These are phyloP conservation scores for Biscogniauxia mediterranea DNA, from an alignment of 2,329 filamentous ascomycete species.

Conservation along the genomic window DNA sequence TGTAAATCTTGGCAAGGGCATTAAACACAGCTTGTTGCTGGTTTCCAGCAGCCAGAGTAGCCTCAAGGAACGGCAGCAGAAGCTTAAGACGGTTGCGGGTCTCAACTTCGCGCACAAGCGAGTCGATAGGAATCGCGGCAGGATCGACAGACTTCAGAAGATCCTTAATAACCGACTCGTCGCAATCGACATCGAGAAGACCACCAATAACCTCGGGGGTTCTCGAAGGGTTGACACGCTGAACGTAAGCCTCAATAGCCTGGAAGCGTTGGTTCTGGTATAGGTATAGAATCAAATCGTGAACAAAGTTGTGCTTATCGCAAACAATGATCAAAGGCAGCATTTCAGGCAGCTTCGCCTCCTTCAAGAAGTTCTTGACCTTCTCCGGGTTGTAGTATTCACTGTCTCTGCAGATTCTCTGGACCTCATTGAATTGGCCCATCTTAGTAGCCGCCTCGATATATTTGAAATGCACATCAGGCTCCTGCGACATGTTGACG, in stretches of 20 bases:
- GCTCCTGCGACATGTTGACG: conserved; percentile 92
- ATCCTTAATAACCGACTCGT: conserved; percentile 93
- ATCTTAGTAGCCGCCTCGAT: conserved; percentile 95
- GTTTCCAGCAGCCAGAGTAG: conserved; percentile 83
- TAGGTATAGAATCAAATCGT: conserved; percentile 91
- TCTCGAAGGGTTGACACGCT: conserved; percentile 88
- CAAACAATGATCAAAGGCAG: conserved; percentile 97
- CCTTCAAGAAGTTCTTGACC: conserved; percentile 99
- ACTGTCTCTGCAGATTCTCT: conserved; percentile 95
- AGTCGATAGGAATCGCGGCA: conserved; percentile 84
- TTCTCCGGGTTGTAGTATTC: conserved; percentile 88
- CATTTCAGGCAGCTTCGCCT: conserved; percentile 87
- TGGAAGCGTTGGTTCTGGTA: conserved; percentile 99
- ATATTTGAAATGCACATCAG: conserved; percentile 98
- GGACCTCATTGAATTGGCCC: conserved; percentile 91
- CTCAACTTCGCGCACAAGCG: conserved; percentile 93
- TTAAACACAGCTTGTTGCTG: conserved; percentile 97
- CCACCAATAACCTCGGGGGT: conserved; percentile 93
- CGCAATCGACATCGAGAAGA: conserved; percentile 93
- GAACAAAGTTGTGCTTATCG: conserved; percentile 98
- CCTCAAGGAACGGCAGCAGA: conserved; percentile 91
- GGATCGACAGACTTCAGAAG: conserved; percentile 83
- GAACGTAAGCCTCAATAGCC: conserved; percentile 97
- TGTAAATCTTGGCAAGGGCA: conserved; percentile 98
- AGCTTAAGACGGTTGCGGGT: conserved; percentile 93